These are phyloP conservation scores for Aureobasidium zeae DNA, from an alignment of 2,329 filamentous ascomycete species.

Conservation along the genomic window DNA sequence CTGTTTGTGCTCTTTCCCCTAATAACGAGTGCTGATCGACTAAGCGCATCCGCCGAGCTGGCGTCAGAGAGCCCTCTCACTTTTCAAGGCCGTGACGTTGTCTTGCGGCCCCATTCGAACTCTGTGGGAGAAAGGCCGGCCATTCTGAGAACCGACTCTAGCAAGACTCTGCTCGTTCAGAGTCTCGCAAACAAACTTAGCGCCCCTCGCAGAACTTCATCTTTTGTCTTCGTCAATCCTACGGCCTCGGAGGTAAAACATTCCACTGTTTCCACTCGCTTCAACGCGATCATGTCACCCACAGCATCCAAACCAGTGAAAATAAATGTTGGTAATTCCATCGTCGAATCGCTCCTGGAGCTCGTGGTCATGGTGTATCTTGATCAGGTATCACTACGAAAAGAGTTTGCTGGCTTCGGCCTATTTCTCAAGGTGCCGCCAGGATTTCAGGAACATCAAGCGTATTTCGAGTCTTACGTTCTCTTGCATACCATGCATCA, in stretches of 20 bases:
- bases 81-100: constrained; percentile 78
- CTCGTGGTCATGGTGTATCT: constrained; percentile 71
- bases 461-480: constrained; percentile 88
- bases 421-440: constrained; percentile 82
- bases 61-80: constrained; percentile 70
- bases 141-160: constrained; percentile 60
- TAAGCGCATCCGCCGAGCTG: constrained; percentile 78
- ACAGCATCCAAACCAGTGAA: constrained; percentile 40
- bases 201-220: constrained; percentile 70
- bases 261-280: constrained; percentile 48
- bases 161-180: constrained; percentile 23
- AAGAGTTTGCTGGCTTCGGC: constrained; percentile 83
- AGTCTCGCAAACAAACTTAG: constrained; percentile 39
- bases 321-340: constrained; percentile 52
- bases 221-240: constrained; percentile 78
- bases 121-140: constrained; percentile 48
- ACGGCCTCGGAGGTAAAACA: constrained; percentile 48
- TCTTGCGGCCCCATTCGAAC: constrained; percentile 65
- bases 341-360: constrained; percentile 68
- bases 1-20: constrained; percentile 77
- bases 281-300: constrained; percentile 55
- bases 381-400: constrained; percentile 74
- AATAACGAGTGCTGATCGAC: constrained; percentile 74
- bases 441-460: constrained; percentile 87
- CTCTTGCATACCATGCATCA: constrained; percentile 65